Conservation (phyloP, 192 early-diverging fungal genomes). For the Backusella mclennaniae region DNA sequence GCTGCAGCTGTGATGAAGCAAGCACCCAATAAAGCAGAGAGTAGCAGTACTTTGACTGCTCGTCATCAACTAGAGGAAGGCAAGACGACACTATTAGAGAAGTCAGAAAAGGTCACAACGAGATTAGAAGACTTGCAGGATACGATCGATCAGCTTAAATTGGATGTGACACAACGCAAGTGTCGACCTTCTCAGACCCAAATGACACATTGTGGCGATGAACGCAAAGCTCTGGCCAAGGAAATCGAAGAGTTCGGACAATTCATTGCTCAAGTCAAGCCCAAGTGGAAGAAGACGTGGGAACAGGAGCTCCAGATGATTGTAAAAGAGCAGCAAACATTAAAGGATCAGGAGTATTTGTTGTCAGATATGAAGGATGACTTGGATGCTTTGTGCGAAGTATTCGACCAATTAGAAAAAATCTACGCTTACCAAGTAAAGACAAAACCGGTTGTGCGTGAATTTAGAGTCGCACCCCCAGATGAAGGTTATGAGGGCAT, state of each 20-base stretch:
- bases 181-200: slow-evolving; percentile 56
- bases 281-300: slow-evolving; percentile 82
- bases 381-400: slow-evolving; percentile 52
- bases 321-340: slow-evolving; percentile 74
- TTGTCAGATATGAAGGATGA: slow-evolving; percentile 71
- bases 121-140: slow-evolving; percentile 62
- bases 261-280: slow-evolving; percentile 61
- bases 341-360: slow-evolving; percentile 77
- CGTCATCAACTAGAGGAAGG: slow-evolving; percentile 50
- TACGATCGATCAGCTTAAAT: slow-evolving; percentile 71
- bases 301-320: slow-evolving; percentile 82
- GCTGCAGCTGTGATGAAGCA: neutral
- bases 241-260: slow-evolving; percentile 54
- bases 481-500: slow-evolving; percentile 67
- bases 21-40: slow-evolving; percentile 14
- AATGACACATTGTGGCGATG: slow-evolving; percentile 52
- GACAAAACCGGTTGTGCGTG: slow-evolving; percentile 36
- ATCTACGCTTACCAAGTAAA: slow-evolving; percentile 55
- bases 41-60: neutral
- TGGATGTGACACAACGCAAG: slow-evolving; percentile 70
- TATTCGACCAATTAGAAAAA: slow-evolving; percentile 61
- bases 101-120: slow-evolving; percentile 46
- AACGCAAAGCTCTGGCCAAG: slow-evolving; percentile 49
- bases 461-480: slow-evolving; percentile 52
- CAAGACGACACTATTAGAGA: slow-evolving; percentile 44